Evolutionary conservation across 2,329 filamentous ascomycete species (phyloP).

Genomic region (Aspergillus unguis): DNA sequence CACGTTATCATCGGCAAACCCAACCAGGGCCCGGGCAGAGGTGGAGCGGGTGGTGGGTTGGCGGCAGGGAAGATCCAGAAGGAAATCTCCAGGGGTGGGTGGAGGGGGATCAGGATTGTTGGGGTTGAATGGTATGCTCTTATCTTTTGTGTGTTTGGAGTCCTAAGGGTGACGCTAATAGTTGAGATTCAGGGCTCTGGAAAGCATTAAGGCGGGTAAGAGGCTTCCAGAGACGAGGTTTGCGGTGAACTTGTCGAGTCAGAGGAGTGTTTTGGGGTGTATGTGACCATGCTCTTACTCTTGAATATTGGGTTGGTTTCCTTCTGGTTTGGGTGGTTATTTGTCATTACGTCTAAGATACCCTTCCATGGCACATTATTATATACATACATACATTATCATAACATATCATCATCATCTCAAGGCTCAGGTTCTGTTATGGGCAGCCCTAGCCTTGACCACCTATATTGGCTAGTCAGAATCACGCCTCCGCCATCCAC

Average conservation of each 20-base stretch:
- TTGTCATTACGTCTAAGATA: conserved; percentile 13
- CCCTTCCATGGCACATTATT: conserved; percentile 13
- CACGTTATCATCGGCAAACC: conserved; percentile 76
- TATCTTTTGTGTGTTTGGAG: conserved; percentile 4
- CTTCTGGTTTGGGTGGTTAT: conserved; percentile 1
- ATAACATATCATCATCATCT: conserved; percentile 12
- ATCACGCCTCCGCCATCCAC: conserved; percentile 30
- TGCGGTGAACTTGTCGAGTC: conserved; percentile 59
- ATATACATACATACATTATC: conserved; percentile 6
- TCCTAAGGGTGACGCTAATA: background rate
- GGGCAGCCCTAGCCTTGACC: conserved; percentile 9
- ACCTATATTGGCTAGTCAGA: conserved; percentile 3
- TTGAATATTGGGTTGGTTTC: background rate
- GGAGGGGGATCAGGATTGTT: conserved; percentile 73
- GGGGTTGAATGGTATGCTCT: conserved; percentile 70
- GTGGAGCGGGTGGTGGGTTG: conserved; percentile 71
- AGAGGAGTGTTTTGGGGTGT: conserved; percentile 62
- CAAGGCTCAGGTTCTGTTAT: conserved; percentile 5
- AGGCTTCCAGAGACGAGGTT: conserved; percentile 73
- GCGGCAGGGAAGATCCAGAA: conserved; percentile 75
- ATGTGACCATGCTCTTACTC: background rate
- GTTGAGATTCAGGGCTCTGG: conserved; percentile 61
- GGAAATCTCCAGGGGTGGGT: conserved; percentile 67
- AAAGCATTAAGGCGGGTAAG: conserved; percentile 73
- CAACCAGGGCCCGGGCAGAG: conserved; percentile 42